Evolutionary conservation across 139 green algal genomes (phyloP), one percentile per base, ranked within the genome.

Genomic region (Chlamydomonas incerta): DNA sequence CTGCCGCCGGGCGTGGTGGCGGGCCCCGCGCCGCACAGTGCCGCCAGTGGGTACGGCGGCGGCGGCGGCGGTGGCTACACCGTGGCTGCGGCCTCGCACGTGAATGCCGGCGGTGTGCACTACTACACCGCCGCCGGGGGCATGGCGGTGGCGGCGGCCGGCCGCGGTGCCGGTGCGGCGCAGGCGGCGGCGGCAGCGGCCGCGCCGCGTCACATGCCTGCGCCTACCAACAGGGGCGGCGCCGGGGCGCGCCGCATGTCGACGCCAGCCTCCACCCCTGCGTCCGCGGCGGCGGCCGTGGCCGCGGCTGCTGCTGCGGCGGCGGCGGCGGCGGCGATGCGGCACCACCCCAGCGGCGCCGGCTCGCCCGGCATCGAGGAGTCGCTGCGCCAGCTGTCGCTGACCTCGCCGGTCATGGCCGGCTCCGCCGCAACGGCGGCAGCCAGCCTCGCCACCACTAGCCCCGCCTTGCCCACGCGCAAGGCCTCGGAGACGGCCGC

Each of bases 201-300:
- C 5, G 68, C 17, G 17, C 80, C 68, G 15, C 68, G 80, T 4
- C 80, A 86, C 68, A 86, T 86, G 80, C 80, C 80, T 6, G 55
- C 68, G 23, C 80, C 80, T 20, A 86, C 68, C 23, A 86, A 86
- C 68, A 52, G 80, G 5, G 68, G 34, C 68, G 68, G 31, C 28
- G 66, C 52, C 21, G 21, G 4, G 14, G 37, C 58, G 4, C 52
- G 80, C 18, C 80, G 68, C 52, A 60, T 80, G 52, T 80, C 68
- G 29, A 86, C 55, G 34, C 52, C 80, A 15, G 34, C 67, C 5
- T 58, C 67, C 14, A 37, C 52, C 13, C 11, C 80, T 14, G 68
- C 34, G 2, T 55, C 80, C 14, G 80, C 80, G 0, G 66, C 66
- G 50, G 52, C 58, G 23, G 60, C 75, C 20, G 76, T 29, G 6